Evolutionary conservation across 257 asterid species (phyloP), one percentile per base, ranked within the genome.

Genomic region (Capsicum chinense): DNA sequence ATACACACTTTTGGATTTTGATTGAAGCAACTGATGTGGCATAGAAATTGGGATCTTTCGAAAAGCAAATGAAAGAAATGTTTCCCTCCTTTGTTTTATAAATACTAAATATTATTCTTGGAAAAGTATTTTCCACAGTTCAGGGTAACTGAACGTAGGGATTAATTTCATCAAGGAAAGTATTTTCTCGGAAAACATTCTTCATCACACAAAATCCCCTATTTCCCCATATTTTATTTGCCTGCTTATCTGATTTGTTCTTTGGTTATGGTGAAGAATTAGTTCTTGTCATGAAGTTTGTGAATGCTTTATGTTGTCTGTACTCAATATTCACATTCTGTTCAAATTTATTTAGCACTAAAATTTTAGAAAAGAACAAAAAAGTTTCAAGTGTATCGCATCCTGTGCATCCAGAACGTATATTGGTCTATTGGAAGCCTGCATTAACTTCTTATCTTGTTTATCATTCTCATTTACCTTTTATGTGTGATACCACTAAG

Each of bases 1-100:
- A 73, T 47, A 47, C 5, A 50, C 62, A 74, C 21, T 54, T 50
- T 74, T 74, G 81, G 42, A 14, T 74, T 62, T 50, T 50, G 62
- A 74, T 50, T 74, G 81, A 21, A 74, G 81, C 81, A 74, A 74
- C 19, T 50, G 19, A 50, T 21, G 50, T 74, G 80, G 60, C 39
- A 33, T 74, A 74, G 44, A 50, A 52, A 50, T 50, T 74, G 21
- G 60, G 80, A 50, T 52, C 21, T 12, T 74, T 74, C 44, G 80
- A 50, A 74, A 74, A 21, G 80, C 21, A 74, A 48, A 19, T 50
- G 80, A 74, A 50, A 50, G 62, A 50, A 74, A 19, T 26, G 11
- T 21, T 50, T 74, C 19, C 35, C 19, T 74, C 44, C 21, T 50
- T 66, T 63, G 16, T 10, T 26, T 58, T 66, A 12, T 5, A 33